Evolutionary conservation across 2,329 filamentous ascomycete genomes (phyloP), one percentile per base, ranked within the genome.

Genomic region (Cucurbitaria berberidis): DNA sequence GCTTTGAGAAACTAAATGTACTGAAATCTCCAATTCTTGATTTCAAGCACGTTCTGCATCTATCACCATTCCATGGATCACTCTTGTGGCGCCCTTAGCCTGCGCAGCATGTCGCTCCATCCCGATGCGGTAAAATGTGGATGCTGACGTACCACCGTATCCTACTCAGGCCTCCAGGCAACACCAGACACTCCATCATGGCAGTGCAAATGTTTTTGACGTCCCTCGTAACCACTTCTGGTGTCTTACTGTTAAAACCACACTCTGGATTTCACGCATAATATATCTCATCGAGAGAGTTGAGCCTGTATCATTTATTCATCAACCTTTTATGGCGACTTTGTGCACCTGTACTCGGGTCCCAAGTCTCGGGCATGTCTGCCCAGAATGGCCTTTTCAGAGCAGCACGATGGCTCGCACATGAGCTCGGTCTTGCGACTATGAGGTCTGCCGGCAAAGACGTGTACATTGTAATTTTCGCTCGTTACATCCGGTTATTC

Each of bases 401-500:
- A 24, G 62, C 50, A 19, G 35, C 34, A 19, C 50, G 38, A 53
- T 70, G 68, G 69, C 57, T 70, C 8, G 58, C 59, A 10, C 40
- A 55, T n/a, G 71, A 74, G 47, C 57, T 72, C 5, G 71, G 71
- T 2, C 57, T 74, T 9, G 46, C 56, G 16, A 70, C 71, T 1
- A 68, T 74, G 62, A 55, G 29, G 27, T 46, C 55, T 15, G 67
- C 63, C 1, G 59, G 66, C 3, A 65, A 58, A 48, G 71, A 74
- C 27, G 65, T 72, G 13, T 67, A 72, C 50, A 62, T 76, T 30
- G 59, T 77, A 21, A 72, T 76, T 43, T 36, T 74, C 1, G 53
- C 67, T n/a, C 72, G 75, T 11, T 74, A 64, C 48, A 59, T 75
- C 2, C 73, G 75, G 18, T 66, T 76, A 29, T 63, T 71, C 22